Evolutionary conservation across 306 rosid species (phyloP).

Genomic region (Ormosia semicastrata): DNA sequence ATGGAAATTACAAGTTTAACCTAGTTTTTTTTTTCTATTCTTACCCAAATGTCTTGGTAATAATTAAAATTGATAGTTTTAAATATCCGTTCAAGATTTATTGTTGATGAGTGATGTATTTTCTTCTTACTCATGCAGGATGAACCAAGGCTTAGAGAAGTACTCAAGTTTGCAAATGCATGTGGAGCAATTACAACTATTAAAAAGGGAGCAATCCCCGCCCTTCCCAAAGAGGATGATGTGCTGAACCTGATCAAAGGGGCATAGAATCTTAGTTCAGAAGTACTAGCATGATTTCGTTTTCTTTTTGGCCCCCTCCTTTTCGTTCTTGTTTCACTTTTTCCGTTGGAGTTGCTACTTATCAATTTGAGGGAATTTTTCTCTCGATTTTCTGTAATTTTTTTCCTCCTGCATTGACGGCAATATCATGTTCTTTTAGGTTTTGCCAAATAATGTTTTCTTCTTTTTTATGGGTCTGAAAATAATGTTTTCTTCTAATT

Average conservation of each 20-base stretch:
- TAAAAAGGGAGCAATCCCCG: slow-evolving; percentile 88
- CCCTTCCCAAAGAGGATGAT: slow-evolving; percentile 73
- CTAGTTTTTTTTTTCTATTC: not conserved
- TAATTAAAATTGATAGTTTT: not conserved
- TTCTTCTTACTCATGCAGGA: slow-evolving; percentile 48
- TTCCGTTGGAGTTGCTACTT: slow-evolving; percentile 18
- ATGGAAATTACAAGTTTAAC: too few relatives aligned
- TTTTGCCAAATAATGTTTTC: slow-evolving; percentile 28
- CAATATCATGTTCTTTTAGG: slow-evolving; percentile 1
- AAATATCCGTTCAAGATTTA: not conserved
- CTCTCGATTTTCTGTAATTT: slow-evolving; percentile 10
- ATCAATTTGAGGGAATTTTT: slow-evolving; percentile 31
- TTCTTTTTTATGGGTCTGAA: not conserved
- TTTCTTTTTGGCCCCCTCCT: not conserved
- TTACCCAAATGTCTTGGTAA: not conserved
- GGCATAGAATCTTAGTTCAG: slow-evolving; percentile 16
- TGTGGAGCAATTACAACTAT: slow-evolving; percentile 95
- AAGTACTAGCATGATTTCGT: not conserved
- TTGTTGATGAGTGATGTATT: not conserved
- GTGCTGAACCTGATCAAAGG: slow-evolving; percentile 50
- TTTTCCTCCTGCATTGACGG: slow-evolving; percentile 1
- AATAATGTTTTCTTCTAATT: slow-evolving; percentile 16
- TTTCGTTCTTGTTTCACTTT: not conserved
- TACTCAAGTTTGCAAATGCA: slow-evolving; percentile 73
- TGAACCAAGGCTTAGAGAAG: slow-evolving; percentile 57